Conservation (phyloP, 495 filamentous ascomycete species). For the Penicillium odoratum region DNA sequence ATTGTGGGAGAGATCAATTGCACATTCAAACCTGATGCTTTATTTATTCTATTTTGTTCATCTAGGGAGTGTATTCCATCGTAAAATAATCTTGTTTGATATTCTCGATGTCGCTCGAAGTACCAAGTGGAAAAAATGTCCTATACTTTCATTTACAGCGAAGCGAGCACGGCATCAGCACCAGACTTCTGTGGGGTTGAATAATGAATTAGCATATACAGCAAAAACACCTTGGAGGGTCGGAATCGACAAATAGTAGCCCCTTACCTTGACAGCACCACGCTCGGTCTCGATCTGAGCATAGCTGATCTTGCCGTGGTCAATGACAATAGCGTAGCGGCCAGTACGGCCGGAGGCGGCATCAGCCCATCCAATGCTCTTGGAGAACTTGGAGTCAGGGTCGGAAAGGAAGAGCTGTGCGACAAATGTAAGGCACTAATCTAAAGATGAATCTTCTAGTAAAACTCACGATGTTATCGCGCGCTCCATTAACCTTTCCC, state of each 20-base stretch:
- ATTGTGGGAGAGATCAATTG: too few relatives aligned
- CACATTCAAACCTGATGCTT: neutral
- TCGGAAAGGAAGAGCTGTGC: constrained; percentile 78
- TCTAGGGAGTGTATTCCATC: neutral
- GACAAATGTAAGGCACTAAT: neutral
- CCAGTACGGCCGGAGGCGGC: constrained; percentile 64
- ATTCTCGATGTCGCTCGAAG: too few relatives aligned
- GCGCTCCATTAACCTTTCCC: constrained; percentile 87
- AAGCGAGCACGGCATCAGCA: constrained; percentile 64
- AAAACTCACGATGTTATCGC: constrained; percentile 64
- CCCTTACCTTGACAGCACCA: constrained; percentile 48
- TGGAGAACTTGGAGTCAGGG: constrained; percentile 69
- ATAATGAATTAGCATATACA: constrained; percentile 8
- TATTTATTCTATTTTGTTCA: neutral
- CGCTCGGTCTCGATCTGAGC: constrained; percentile 74
- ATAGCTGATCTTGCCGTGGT: constrained; percentile 85
- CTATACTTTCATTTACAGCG: constrained; percentile 24
- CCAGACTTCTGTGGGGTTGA: constrained; percentile 56
- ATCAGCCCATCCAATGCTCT: constrained; percentile 75
- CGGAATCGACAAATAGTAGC: neutral
- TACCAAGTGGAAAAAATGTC: neutral
- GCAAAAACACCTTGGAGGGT: neutral
- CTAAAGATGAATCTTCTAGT: constrained; percentile 22
- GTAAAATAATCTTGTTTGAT: neutral
- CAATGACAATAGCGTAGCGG: constrained; percentile 81